A percentile compares a stretch with the other conserved stretches of the same genome.
These are phyloP conservation scores for Rhynchosporium secalis DNA, from an alignment of 2,329 filamentous ascomycete genomes.

Conservation along the genomic window DNA sequence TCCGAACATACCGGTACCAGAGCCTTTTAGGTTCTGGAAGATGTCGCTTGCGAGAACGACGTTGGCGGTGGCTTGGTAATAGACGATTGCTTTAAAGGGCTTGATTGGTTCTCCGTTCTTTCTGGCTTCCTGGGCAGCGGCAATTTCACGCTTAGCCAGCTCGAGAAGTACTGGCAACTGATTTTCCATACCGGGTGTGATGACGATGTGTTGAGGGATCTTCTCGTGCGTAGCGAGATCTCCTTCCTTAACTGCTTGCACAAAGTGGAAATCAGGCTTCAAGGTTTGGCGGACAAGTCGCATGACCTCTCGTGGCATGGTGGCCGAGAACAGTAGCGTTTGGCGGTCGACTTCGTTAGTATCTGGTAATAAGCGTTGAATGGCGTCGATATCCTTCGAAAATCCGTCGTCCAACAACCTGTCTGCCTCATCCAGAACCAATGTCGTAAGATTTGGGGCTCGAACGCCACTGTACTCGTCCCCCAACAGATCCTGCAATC, in stretches of 20 bases:
- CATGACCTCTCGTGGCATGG: constrained; percentile 82
- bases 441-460: constrained; percentile 70
- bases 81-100: constrained; percentile 89
- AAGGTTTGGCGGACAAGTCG: constrained; percentile 71
- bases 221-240: constrained; percentile 83
- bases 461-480: constrained; percentile 49
- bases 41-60: constrained; percentile 67
- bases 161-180: constrained; percentile 69
- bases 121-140: constrained; percentile 21
- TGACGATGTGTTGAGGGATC: constrained; percentile 77
- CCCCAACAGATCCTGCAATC: constrained; percentile 73
- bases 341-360: constrained; percentile 68
- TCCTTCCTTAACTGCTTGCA: constrained; percentile 79
- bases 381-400: constrained; percentile 61
- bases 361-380: constrained; percentile 63
- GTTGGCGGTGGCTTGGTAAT: constrained; percentile 76
- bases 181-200: constrained; percentile 71
- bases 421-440: constrained; percentile 96
- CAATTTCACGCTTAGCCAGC: constrained; percentile 44
- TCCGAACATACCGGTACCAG: constrained; percentile 25
- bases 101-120: constrained; percentile 16
- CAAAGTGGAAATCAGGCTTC: constrained; percentile 81
- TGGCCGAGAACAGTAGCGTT: constrained; percentile 93
- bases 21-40: constrained; percentile 36
- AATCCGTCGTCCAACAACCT: constrained; percentile 97